phyloP scores from a whole-genome alignment of 306 rosid species.

The Prunus fruticosa region DNA sequence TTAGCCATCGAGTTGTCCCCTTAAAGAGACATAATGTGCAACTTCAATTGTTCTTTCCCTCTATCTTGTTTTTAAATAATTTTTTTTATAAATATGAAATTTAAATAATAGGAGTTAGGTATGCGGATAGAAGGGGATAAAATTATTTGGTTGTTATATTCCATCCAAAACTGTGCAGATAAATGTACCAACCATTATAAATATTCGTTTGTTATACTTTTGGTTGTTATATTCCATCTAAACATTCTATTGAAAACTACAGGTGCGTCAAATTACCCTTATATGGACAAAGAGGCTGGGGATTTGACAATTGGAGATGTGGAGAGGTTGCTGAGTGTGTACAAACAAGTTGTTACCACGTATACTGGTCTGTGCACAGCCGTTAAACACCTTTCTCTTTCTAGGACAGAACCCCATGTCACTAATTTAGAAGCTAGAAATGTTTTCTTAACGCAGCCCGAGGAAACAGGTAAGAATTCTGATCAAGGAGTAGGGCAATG shows the following conservation, averaged over 20 bases:
- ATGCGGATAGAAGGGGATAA: background rate
- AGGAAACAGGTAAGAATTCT: conserved; percentile 7
- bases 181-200: background rate
- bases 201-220: background rate
- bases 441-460: background rate
- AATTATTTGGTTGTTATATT: background rate
- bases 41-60: too few relatives aligned
- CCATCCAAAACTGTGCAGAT: background rate
- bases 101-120: background rate
- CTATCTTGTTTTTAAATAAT: background rate
- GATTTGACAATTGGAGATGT: conserved; percentile 54
- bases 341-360: conserved; percentile 56
- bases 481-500: background rate
- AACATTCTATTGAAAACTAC: conserved; percentile 8
- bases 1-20: too few relatives aligned
- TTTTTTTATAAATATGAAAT: background rate
- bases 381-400: conserved; percentile 32
- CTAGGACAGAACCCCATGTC: conserved; percentile 36
- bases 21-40: too few relatives aligned
- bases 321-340: conserved; percentile 41
- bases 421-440: conserved; percentile 27
- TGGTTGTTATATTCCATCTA: background rate
- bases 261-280: conserved; percentile 46
- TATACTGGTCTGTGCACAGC: conserved; percentile 41
- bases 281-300: conserved; percentile 55